Evolutionary conservation across 495 filamentous ascomycete species (phyloP), one percentile per base, ranked within the genome.

Genomic region (Aspergillus ostianus): DNA sequence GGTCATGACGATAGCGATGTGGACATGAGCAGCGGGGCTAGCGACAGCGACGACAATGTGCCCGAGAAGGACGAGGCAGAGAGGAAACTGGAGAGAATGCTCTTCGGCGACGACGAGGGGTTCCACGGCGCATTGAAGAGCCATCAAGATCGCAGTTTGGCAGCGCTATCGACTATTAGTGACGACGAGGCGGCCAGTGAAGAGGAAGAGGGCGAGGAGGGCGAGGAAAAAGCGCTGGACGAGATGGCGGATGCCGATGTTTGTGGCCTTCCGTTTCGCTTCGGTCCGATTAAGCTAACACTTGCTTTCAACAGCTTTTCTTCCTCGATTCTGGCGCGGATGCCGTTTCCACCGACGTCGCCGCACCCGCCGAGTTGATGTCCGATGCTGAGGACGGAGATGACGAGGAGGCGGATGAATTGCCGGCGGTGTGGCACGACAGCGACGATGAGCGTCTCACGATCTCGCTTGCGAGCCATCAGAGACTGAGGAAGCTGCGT

Each of bases 371-470:
- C 4, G 65, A 68, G 50, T 70, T 64, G 6, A 73, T 64, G 9
- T 74, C 69, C 4, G 66, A 80, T n/a, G 64, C 19, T 21, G 61
- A 56, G 41, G 26, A 9, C 30, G 72, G 73, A 6, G 65, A 73
- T 20, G 67, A 69, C 2, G 68, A 70, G 23, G 69, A 75, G 12
- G 65, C 70, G 1, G 71, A 67, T 36, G 48, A 52, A 18, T 29
- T 62, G 21, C 72, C 80, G 58, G 56, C 90, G 12, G 88, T 90
- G 15, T 98, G 94, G 94, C 85, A 91, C 63, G 94, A 98, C 74
- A 97, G 92, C 73, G 94, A 98, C 64, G 94, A 98, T 65, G 94
- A 98, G 68, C 84, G 88, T 45, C 76, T 97, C 53, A 83, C 84
- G 19, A 79, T 98, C 50, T 97, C 93, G 4, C 82, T 98, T 13